phyloP scores from a whole-genome alignment of 140 eudicot genomes.

The Bidens hawaiensis region DNA sequence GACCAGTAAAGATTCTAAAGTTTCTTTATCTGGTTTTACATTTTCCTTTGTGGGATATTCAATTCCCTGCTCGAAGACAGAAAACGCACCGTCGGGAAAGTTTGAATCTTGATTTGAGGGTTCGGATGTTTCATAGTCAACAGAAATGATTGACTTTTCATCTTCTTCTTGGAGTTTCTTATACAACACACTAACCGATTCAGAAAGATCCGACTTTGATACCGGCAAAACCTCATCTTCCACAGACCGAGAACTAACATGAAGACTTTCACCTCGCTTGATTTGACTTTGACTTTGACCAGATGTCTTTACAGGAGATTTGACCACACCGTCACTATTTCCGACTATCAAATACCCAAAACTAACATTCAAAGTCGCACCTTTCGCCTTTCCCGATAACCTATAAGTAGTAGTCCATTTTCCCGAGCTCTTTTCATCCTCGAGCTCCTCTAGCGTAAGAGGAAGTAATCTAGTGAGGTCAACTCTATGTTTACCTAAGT shows the following conservation, averaged over 20 bases:
- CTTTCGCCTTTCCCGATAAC: conserved; percentile 72
- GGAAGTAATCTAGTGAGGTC: conserved; percentile 91
- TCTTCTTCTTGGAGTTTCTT: conserved; percentile 77
- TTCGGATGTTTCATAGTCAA: conserved; percentile 34
- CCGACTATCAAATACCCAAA: conserved; percentile 62
- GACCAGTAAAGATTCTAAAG: conserved; percentile 8
- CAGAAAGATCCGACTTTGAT: conserved; percentile 48
- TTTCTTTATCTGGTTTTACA: conserved; percentile 18
- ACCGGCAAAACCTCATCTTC: conserved; percentile 74
- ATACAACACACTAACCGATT: conserved; percentile 50
- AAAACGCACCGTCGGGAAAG: conserved; percentile 30
- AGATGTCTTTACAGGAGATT: conserved; percentile 24
- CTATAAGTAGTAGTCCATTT: conserved; percentile 81
- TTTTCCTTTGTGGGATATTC: conserved; percentile 37
- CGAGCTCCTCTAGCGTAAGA: conserved; percentile 83
- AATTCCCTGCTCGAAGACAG: conserved; percentile 42
- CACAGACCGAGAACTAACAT: conserved; percentile 36
- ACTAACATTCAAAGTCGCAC: conserved; percentile 84
- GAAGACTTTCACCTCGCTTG: conserved; percentile 59
- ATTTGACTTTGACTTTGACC: conserved; percentile 33
- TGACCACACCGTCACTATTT: conserved; percentile 19
- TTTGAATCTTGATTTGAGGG: conserved; percentile 21
- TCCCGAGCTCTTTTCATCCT: conserved; percentile 77
- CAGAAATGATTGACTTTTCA: conserved; percentile 39
- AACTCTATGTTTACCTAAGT: conserved; percentile 84